phyloP scores from a whole-genome alignment of 306 rosid genomes.

The Quercus gilva region DNA sequence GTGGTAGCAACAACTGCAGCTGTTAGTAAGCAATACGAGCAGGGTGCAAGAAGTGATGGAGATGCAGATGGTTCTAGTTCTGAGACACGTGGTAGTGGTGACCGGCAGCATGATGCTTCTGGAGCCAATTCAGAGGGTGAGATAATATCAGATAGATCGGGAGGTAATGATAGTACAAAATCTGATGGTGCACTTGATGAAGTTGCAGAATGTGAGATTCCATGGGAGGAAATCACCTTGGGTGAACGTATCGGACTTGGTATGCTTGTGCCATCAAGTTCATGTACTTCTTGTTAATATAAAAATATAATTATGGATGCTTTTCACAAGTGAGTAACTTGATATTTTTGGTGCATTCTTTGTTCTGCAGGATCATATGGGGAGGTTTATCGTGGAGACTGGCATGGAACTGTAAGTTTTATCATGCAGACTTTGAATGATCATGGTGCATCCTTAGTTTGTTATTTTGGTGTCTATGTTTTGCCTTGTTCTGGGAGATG shows the following conservation, averaged over 20 bases:
- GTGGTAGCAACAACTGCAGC: slow-evolving; percentile 96
- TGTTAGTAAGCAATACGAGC: slow-evolving; percentile 78
- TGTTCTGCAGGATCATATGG: slow-evolving; percentile 88
- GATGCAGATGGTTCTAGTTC: slow-evolving; percentile 51
- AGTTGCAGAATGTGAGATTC: slow-evolving; percentile 91
- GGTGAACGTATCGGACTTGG: slow-evolving; percentile 99
- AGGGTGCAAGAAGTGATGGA: slow-evolving; percentile 58
- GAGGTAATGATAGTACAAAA: slow-evolving; percentile 65
- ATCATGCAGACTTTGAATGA: slow-evolving; percentile 20
- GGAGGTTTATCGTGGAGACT: slow-evolving; percentile 94
- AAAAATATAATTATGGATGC: slow-evolving; percentile 17
- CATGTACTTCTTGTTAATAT: slow-evolving; percentile 16
- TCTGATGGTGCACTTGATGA: slow-evolving; percentile 76
- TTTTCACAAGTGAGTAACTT: slow-evolving; percentile 21
- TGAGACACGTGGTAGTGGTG: slow-evolving; percentile 62
- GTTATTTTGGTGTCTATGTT: slow-evolving; percentile 8
- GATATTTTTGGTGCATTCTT: slow-evolving; percentile 19
- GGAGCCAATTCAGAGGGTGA: slow-evolving; percentile 65
- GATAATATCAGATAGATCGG: slow-evolving; percentile 69
- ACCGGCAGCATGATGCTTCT: slow-evolving; percentile 39
- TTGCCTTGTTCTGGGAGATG: slow-evolving; percentile 8
- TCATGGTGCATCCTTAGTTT: slow-evolving; percentile 11
- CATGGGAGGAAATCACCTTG: slow-evolving; percentile 81
- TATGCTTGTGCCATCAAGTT: slow-evolving; percentile 43
- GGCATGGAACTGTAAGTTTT: slow-evolving; percentile 95